These are phyloP conservation scores for Aspergillus nidulans DNA, from an alignment of 495 filamentous ascomycete species.

Conservation along the genomic window DNA sequence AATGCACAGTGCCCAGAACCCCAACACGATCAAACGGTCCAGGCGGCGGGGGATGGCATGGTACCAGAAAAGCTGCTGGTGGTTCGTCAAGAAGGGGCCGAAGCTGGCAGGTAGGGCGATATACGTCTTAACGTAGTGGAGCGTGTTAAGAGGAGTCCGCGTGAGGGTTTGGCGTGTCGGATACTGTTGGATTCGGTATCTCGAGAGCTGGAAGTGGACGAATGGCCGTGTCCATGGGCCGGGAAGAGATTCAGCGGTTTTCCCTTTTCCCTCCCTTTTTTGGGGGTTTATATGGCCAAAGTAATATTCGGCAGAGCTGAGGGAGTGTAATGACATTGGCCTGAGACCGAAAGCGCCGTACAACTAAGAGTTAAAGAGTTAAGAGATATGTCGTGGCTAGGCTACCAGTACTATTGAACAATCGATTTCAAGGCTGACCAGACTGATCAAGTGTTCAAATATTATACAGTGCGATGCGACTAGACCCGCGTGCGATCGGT, in stretches of 20 bases:
- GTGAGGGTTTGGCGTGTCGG: too few relatives aligned
- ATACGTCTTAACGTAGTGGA: constrained; percentile 8
- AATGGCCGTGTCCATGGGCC: too few relatives aligned
- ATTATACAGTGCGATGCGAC: neutral
- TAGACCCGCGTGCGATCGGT: neutral
- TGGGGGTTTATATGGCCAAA: too few relatives aligned
- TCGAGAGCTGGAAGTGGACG: neutral
- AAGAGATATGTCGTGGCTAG: too few relatives aligned
- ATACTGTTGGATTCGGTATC: neutral
- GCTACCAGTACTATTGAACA: too few relatives aligned
- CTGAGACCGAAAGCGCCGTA: too few relatives aligned
- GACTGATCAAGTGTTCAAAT: neutral
- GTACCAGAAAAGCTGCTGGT: constrained; percentile 11
- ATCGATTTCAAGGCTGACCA: neutral
- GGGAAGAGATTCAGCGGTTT: too few relatives aligned
- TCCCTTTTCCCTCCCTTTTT: too few relatives aligned
- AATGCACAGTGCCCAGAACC: constrained; percentile 23
- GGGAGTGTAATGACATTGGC: too few relatives aligned
- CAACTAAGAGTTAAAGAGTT: too few relatives aligned
- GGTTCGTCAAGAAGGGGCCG: constrained; percentile 12
- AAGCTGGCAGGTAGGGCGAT: constrained; percentile 21
- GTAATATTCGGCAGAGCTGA: too few relatives aligned
- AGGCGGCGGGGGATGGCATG: constrained; percentile 21
- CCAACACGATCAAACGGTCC: constrained; percentile 21
- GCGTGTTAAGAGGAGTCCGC: neutral